phyloP scores from a whole-genome alignment of 805 yeast species.

The Torulaspora microellipsoides region DNA sequence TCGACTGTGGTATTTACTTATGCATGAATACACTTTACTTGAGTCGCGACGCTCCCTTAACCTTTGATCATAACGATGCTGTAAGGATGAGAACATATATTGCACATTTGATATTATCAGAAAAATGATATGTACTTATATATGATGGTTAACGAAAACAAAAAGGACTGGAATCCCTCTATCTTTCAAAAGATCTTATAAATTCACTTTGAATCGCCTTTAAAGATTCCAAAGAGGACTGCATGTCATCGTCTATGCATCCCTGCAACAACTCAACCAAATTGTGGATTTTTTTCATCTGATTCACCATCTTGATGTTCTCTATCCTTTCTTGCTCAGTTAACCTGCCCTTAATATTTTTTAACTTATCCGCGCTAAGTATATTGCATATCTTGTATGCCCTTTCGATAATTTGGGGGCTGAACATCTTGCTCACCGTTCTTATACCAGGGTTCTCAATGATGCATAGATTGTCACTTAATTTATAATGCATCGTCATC shows the following conservation, averaged over 20 bases:
- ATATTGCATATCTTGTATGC: conserved; percentile 28
- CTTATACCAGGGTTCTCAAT: conserved; percentile 34
- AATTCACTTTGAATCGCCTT: conserved; percentile 28
- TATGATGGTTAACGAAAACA: background rate
- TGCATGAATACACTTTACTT: conserved; percentile 70
- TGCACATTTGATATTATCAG: conserved; percentile 29
- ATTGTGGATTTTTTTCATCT: conserved; percentile 28
- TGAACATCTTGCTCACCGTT: conserved; percentile 28
- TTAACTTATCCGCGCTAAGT: conserved; percentile 6
- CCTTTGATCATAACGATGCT: conserved; percentile 68
- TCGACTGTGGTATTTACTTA: conserved; percentile 92
- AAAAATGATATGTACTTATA: background rate
- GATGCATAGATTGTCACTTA: conserved; percentile 21
- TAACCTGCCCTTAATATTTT: background rate
- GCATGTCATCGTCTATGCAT: conserved; percentile 9
- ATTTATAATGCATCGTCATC: conserved; percentile 33
- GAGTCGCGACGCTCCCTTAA: conserved; percentile 45
- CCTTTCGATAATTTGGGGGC: conserved; percentile 22
- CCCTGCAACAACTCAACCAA: conserved; percentile 26
- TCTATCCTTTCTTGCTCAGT: conserved; percentile 9
- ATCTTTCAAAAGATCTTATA: conserved; percentile 11
- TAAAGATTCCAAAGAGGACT: conserved; percentile 16
- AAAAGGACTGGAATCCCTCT: background rate
- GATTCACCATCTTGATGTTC: conserved; percentile 3
- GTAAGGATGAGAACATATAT: conserved; percentile 50